phyloP scores from a whole-genome alignment of 495 filamentous ascomycete species.

The Podospora pseudopauciseta region DNA sequence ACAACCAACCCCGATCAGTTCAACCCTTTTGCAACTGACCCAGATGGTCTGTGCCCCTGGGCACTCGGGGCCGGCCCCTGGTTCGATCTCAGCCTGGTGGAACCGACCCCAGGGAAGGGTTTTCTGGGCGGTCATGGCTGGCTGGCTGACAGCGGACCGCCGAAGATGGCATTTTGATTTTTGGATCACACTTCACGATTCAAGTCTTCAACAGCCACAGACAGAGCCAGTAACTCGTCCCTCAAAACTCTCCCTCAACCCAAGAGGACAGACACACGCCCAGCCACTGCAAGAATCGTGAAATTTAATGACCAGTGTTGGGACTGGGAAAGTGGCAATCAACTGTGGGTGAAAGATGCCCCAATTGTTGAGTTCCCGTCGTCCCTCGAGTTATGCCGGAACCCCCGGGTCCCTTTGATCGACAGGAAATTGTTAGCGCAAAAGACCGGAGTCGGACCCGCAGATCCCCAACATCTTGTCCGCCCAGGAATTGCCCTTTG shows the following conservation, averaged over 20 bases:
- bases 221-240: too few species aligned
- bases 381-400: conserved; percentile 14
- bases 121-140: not conserved
- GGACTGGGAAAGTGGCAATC: not conserved
- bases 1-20: conserved; percentile 21
- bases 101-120: conserved; percentile 23
- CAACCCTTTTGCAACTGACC: conserved; percentile 6
- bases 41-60: not conserved
- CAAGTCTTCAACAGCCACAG: too few species aligned
- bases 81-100: conserved; percentile 25
- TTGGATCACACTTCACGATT: not conserved
- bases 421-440: conserved; percentile 27
- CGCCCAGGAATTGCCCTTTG: conserved; percentile 17
- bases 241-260: too few species aligned
- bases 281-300: not conserved
- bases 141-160: not conserved
- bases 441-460: conserved; percentile 29
- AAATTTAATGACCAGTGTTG: not conserved
- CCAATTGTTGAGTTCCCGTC: conserved; percentile 33
- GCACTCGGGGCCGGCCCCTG: conserved; percentile 9
- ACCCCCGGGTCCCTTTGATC: conserved; percentile 16
- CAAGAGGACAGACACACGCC: too few species aligned
- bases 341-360: conserved; percentile 13
- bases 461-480: conserved; percentile 44
- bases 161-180: not conserved